Conservation (phyloP, 2,329 filamentous ascomycete species). For the Helotiales sp. region DNA sequence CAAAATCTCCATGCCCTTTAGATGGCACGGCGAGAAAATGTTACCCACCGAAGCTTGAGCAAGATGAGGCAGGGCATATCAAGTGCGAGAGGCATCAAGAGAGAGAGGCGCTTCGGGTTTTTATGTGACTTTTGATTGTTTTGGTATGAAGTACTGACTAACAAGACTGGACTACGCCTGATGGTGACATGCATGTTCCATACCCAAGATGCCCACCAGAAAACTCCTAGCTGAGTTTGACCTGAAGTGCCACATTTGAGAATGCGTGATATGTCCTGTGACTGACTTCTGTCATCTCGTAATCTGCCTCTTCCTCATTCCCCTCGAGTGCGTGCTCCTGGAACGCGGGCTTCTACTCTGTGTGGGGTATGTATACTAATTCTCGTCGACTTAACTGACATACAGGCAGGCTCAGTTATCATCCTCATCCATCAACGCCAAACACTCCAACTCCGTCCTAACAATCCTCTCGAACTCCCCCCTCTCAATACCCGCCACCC, state of each 20-base stretch:
- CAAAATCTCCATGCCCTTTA: no score
- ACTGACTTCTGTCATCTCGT: not conserved
- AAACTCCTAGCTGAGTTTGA: not conserved
- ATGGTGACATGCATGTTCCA: not conserved
- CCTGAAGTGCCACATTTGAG: not conserved
- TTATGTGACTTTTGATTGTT: not conserved
- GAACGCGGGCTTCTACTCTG: not conserved
- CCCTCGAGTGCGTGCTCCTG: not conserved
- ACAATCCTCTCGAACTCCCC: conserved; percentile 78
- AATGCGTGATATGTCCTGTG: no score
- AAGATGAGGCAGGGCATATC: no score
- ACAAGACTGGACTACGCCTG: not conserved
- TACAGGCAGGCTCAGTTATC: conserved; percentile 11
- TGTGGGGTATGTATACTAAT: no score
- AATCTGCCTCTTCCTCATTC: not conserved
- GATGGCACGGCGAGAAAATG: no score
- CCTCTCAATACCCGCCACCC: conserved; percentile 72
- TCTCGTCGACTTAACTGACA: not conserved
- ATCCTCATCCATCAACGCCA: conserved; percentile 69
- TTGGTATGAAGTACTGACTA: not conserved
- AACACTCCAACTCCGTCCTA: conserved; percentile 70
- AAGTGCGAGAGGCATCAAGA: no score
- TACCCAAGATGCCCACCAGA: not conserved
- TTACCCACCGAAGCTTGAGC: no score
- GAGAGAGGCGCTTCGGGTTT: no score